Percentiles rank a stretch among this genome's conserved stretches.
These are phyloP conservation scores for Podospora appendiculata DNA, from an alignment of 495 filamentous ascomycete species.

Conservation along the genomic window DNA sequence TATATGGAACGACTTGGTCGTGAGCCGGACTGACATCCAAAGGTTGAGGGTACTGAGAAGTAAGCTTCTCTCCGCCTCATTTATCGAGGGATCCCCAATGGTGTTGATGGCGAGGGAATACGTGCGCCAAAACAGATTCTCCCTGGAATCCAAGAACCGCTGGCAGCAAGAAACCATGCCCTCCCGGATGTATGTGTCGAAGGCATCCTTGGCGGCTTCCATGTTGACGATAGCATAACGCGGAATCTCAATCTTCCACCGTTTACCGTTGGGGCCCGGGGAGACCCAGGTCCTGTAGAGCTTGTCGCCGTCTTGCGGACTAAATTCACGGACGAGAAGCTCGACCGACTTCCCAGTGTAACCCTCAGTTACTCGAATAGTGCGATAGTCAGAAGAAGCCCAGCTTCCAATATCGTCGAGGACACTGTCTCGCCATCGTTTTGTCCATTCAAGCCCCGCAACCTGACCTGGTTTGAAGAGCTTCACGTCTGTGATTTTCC, in stretches of 20 bases:
- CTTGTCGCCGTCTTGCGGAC: conserved; percentile 38
- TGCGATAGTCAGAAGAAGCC: conserved; percentile 31
- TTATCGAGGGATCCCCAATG: conserved; percentile 16
- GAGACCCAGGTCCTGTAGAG: conserved; percentile 39
- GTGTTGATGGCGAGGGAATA: conserved; percentile 33
- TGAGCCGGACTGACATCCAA: conserved; percentile 51
- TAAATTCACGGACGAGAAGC: conserved; percentile 38
- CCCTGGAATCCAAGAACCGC: conserved; percentile 24
- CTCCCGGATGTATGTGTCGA: conserved; percentile 35
- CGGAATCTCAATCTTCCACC: conserved; percentile 26
- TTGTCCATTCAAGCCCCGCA: conserved; percentile 44
- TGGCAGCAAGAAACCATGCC: conserved; percentile 32
- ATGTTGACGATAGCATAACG: conserved; percentile 42
- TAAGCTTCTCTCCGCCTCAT: conserved; percentile 30
- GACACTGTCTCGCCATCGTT: conserved; percentile 41
- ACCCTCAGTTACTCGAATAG: conserved; percentile 38
- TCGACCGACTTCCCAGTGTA: conserved; percentile 33
- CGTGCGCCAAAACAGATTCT: conserved; percentile 33
- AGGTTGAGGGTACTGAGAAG: conserved; percentile 43
- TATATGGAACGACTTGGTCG: conserved; percentile 49
- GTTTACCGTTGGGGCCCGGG: conserved; percentile 11
- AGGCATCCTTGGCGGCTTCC: conserved; percentile 32
- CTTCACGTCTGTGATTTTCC: conserved; percentile 44
- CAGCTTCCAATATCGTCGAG: conserved; percentile 43
- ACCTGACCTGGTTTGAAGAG: conserved; percentile 44